phyloP scores from a whole-genome alignment of 345 rosid genomes.

The Sisymbrium altissimum region DNA sequence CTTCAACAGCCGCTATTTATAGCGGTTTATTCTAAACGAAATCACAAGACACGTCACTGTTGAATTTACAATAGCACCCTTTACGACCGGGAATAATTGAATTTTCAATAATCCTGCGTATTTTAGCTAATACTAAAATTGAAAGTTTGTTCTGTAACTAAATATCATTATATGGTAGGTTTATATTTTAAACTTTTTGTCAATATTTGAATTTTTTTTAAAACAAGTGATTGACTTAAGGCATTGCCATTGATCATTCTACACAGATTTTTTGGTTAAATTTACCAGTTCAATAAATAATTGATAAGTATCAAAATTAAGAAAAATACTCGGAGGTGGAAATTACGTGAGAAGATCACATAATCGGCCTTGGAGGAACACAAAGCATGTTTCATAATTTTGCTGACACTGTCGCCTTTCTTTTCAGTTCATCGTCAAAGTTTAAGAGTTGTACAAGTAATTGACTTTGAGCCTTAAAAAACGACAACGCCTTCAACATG shows the following conservation, averaged over 20 bases:
- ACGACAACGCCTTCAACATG: constrained; percentile 8
- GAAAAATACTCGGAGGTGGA: not conserved
- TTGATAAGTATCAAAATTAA: not conserved
- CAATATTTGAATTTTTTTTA: not conserved
- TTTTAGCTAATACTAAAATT: not conserved
- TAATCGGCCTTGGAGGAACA: not conserved
- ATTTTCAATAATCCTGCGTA: not conserved
- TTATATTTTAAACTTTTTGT: not conserved
- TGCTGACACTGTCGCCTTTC: not conserved
- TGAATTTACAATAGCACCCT: not conserved
- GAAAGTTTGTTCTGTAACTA: not conserved
- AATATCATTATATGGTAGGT: not conserved
- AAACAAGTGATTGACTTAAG: not conserved
- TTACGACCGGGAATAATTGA: not conserved
- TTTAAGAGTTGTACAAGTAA: constrained; percentile 3
- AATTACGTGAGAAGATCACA: constrained; percentile 5
- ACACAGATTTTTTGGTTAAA: not conserved
- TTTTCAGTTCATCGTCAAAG: not conserved
- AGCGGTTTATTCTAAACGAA: not conserved
- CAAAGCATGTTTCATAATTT: constrained; percentile 26
- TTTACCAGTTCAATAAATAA: not conserved
- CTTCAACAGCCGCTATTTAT: constrained; percentile 15
- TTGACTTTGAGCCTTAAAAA: not conserved
- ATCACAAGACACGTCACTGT: not conserved
- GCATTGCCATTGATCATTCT: not conserved